Evolutionary conservation across 306 rosid genomes (phyloP).

Genomic region (Adenanthera pavonina): DNA sequence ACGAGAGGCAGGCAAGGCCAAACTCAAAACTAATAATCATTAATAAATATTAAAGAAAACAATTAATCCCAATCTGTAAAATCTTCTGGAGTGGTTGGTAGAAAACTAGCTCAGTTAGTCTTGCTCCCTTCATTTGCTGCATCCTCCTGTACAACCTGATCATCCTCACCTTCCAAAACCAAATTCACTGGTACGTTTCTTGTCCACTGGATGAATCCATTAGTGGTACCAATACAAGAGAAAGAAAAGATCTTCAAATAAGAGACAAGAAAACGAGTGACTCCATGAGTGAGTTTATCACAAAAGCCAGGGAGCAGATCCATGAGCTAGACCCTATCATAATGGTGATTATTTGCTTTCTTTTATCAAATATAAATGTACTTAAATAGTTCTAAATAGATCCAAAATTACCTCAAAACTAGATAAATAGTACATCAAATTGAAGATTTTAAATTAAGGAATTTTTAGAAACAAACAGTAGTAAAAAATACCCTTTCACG

Average conservation of each 20-base stretch:
- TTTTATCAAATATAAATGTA: too few species aligned
- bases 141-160: constrained; percentile 41
- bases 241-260: constrained; percentile 67
- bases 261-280: constrained; percentile 16
- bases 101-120: constrained; percentile 67
- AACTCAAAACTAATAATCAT: constrained; percentile 29
- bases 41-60: constrained; percentile 12
- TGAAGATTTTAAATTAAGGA: too few species aligned
- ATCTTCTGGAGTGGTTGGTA: constrained; percentile 21
- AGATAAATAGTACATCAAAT: too few species aligned
- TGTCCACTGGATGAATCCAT: constrained; percentile 92
- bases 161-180: constrained; percentile 90
- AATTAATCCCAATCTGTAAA: constrained; percentile 37
- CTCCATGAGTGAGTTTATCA: constrained; percentile 41
- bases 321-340: constrained; percentile 56
- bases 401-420: too few species aligned
- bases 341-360: constrained; percentile 68
- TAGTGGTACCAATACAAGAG: constrained; percentile 64
- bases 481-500: too few species aligned
- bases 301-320: constrained; percentile 52
- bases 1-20: constrained; percentile 7
- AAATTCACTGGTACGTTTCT: constrained; percentile 80
- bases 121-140: constrained; percentile 74
- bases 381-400: too few species aligned
- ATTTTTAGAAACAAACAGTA: too few species aligned